Conservation (phyloP, 169 alveolate genomes). For the Eimeria falciformis region DNA sequence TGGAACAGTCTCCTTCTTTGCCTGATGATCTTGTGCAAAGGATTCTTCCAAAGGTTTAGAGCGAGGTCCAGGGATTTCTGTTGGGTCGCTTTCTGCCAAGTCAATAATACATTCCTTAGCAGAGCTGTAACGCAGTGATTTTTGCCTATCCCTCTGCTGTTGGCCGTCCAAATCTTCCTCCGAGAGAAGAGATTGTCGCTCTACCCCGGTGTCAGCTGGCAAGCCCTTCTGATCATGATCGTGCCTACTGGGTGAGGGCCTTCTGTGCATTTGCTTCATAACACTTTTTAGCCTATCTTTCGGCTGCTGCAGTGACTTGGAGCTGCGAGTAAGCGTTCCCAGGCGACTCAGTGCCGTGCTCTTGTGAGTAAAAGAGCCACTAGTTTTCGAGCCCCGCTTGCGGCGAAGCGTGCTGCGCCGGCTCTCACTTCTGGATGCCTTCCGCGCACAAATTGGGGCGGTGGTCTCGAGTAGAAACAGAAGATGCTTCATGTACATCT, state of each 20-base stretch:
- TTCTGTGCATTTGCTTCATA: not conserved
- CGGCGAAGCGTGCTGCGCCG: constrained; percentile 75
- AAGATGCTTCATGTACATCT: constrained; percentile 54
- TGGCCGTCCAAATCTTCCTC: constrained; percentile 8
- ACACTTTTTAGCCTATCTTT: constrained; percentile 16
- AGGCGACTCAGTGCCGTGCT: not conserved
- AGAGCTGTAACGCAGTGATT: not conserved
- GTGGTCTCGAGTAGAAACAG: constrained; percentile 58
- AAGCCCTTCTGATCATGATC: not conserved
- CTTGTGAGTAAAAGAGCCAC: constrained; percentile 44
- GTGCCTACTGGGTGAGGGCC: not conserved
- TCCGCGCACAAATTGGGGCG: constrained; percentile 48
- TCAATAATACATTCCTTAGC: constrained; percentile 42
- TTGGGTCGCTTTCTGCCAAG: constrained; percentile 5
- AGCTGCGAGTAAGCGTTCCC: constrained; percentile 21
- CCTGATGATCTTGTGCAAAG: not conserved
- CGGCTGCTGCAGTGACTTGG: not conserved
- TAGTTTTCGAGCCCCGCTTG: constrained; percentile 25
- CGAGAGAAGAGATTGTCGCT: not conserved
- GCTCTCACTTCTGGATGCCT: not conserved
- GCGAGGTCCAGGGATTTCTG: not conserved
- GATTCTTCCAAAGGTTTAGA: not conserved
- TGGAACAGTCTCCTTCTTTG: not conserved
- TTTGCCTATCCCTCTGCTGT: constrained; percentile 36
- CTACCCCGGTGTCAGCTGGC: not conserved